A percentile compares a stretch with the other conserved stretches of the same genome.
phyloP scores from a whole-genome alignment of 148 eudicot genomes.

The Rhododendron molle region DNA sequence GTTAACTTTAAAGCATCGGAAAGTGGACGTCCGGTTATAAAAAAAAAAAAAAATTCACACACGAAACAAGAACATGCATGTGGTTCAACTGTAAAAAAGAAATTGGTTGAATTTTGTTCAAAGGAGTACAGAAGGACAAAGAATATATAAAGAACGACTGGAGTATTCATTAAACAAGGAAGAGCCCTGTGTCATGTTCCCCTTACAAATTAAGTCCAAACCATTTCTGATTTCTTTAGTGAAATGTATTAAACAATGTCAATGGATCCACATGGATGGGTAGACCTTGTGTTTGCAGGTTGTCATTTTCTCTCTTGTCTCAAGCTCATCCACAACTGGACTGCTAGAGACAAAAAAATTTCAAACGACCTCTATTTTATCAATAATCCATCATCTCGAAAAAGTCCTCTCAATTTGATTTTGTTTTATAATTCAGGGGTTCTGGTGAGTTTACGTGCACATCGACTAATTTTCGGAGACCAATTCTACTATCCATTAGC shows the following conservation, averaged over 20 bases:
- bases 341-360: not conserved
- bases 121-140: not conserved
- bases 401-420: not conserved
- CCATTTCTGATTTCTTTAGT: not conserved
- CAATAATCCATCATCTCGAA: not conserved
- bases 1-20: no score
- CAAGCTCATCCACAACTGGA: slow-evolving; percentile 2
- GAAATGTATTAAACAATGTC: not conserved
- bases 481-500: not conserved
- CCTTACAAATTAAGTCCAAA: not conserved
- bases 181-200: not conserved
- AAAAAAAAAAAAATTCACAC: not conserved
- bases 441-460: not conserved
- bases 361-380: not conserved
- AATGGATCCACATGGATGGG: not conserved
- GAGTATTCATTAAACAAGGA: not conserved
- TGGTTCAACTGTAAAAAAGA: not conserved
- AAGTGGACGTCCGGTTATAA: not conserved
- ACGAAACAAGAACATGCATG: not conserved
- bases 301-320: not conserved
- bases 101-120: not conserved
- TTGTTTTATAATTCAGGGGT: not conserved
- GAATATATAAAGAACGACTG: not conserved
- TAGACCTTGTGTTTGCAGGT: not conserved
- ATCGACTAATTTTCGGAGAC: no score